Conservation (phyloP, 164 flowering plant genomes). For the Vitis rotundifolia region DNA sequence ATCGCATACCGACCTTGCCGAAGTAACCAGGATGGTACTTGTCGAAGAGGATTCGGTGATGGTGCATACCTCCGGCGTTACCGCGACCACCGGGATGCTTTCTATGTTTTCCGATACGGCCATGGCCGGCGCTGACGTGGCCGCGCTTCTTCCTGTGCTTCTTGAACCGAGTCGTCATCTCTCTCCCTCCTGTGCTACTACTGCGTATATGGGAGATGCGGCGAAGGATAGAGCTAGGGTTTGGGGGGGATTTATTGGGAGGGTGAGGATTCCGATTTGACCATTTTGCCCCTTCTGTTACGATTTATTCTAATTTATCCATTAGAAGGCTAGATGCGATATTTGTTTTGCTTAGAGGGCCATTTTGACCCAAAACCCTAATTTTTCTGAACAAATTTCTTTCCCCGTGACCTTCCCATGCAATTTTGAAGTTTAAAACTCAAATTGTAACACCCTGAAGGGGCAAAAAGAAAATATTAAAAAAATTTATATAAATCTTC, state of each 20-base stretch:
- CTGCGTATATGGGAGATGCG: neutral
- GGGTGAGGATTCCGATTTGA: neutral
- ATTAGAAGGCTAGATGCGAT: no score
- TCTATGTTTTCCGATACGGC: slow-evolving; percentile 47
- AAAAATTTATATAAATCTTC: neutral
- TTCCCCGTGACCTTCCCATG: no score
- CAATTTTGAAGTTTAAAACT: no score
- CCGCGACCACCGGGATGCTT: slow-evolving; percentile 47
- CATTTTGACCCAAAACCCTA: no score
- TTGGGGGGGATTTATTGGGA: neutral
- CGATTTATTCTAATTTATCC: neutral
- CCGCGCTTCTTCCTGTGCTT: slow-evolving; percentile 45
- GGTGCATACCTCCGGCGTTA: slow-evolving; percentile 47
- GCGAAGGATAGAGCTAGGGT: slow-evolving; percentile 1
- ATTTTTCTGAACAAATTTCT: no score
- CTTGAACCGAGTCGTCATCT: slow-evolving; percentile 39
- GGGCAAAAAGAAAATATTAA: no score
- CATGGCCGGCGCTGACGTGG: slow-evolving; percentile 50
- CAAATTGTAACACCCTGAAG: no score
- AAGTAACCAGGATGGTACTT: slow-evolving; percentile 45
- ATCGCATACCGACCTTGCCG: slow-evolving; percentile 48
- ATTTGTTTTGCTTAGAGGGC: no score
- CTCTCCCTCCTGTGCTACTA: neutral
- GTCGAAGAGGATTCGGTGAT: slow-evolving; percentile 44
- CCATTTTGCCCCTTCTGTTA: neutral